Evolutionary conservation across 495 filamentous ascomycete genomes (phyloP).

Genomic region (Neurospora sp.): DNA sequence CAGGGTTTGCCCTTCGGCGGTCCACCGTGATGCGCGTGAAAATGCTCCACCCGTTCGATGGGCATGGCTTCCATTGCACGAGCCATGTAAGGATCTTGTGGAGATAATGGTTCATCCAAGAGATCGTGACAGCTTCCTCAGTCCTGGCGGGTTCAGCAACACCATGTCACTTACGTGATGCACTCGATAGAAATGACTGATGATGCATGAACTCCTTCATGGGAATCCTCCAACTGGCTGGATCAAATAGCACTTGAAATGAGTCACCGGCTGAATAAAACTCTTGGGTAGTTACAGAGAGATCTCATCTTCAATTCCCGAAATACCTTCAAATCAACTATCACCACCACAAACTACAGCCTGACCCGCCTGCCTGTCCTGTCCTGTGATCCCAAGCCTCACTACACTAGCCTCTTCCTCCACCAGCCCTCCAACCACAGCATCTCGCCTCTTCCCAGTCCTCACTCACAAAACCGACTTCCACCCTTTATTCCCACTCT

Average conservation of each 20-base stretch:
- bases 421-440: too few relatives aligned
- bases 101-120: not conserved
- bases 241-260: not conserved
- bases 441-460: too few relatives aligned
- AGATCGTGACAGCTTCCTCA: not conserved
- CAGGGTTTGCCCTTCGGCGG: not conserved
- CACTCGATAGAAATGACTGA: not conserved
- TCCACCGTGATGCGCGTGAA: not conserved
- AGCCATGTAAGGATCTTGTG: not conserved
- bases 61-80: not conserved
- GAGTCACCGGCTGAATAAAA: not conserved
- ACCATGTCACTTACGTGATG: not conserved
- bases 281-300: not conserved
- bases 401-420: too few relatives aligned
- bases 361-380: not conserved
- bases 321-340: not conserved
- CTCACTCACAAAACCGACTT: slow-evolving; percentile 35
- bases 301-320: not conserved
- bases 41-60: not conserved
- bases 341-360: not conserved
- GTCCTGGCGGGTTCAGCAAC: not conserved
- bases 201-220: not conserved
- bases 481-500: slow-evolving; percentile 28
- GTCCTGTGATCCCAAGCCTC: not conserved
- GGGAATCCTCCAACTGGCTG: not conserved